Evolutionary conservation across 345 rosid species (phyloP), one percentile per base, ranked within the genome.

Genomic region (Atalantia buxifolia): DNA sequence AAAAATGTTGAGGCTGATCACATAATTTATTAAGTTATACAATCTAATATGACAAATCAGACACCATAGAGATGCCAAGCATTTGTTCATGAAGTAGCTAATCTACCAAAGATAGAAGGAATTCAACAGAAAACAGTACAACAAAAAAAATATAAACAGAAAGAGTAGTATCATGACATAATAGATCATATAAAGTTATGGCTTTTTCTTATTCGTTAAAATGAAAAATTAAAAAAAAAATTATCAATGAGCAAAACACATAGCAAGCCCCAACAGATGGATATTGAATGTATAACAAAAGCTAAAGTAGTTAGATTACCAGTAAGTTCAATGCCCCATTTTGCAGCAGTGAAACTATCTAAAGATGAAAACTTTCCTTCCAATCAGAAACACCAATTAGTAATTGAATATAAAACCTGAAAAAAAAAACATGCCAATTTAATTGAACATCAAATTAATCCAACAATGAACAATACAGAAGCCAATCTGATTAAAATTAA

Each of bases 241-340:
- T 30, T 60, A 75, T 30, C n/a, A 2, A 63, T n/a, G 35, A 22
- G 62, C 9, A 31, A 76, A 71, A 33, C 45, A 35, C 31, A 66
- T 13, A 42, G 48, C 14, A 81, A 10, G 9, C 72, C 67, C 63
- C 6, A 76, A 50, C 33, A 2, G 36, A 64, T 1, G 1, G 75
- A n/a, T 6, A 40, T 38, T 66, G 16, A 76, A 78, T 36, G 76
- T 31, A 72, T 57, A 31, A 50, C 24, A 27, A 71, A 66, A 72
- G 14, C 31, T 13, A 40, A 71, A 42, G 45, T 24, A 74, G 48
- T 22, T 22, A 77, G 77, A 61, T 81, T 80, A 78, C 73, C 84
- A 76, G 75, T 72, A 19, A 35, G 53, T 69, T 69, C 38, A 48
- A 24, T 73, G 42, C 48, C 12, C 72, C 18, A 59, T 19, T 71